phyloP scores from a whole-genome alignment of 1,139 yeast species.

The Meyerozyma elateridarum region DNA sequence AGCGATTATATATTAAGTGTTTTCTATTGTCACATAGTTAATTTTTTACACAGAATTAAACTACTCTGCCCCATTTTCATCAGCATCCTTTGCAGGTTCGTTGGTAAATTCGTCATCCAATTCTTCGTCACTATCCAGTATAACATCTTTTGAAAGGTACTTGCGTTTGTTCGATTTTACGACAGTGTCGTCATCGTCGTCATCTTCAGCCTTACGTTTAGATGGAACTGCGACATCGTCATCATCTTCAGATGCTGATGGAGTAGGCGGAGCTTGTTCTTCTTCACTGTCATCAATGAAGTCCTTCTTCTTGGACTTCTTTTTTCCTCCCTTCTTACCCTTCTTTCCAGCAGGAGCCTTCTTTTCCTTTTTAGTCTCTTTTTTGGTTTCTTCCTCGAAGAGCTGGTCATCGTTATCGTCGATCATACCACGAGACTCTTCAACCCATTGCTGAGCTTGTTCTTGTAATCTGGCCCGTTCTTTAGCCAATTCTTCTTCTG shows the following conservation, averaged over 20 bases:
- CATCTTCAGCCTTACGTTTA: constrained; percentile 19
- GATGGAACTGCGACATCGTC: constrained; percentile 9
- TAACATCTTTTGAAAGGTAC: constrained; percentile 43
- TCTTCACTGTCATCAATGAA: constrained; percentile 20
- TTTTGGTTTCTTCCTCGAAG: constrained; percentile 25
- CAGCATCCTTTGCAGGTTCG: constrained; percentile 16
- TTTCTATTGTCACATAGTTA: background rate
- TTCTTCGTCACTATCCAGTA: constrained; percentile 53
- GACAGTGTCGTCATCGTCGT: constrained; percentile 12
- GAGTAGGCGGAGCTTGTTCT: constrained; percentile 12
- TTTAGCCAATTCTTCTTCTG: constrained; percentile 52
- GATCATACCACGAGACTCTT: constrained; percentile 41
- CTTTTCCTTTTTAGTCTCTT: constrained; percentile 17
- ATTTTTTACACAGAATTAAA: background rate
- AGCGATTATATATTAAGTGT: constrained; percentile 4
- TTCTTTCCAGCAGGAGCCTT: constrained; percentile 15
- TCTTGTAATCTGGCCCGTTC: constrained; percentile 72
- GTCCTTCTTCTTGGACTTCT: constrained; percentile 16
- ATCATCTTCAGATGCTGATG: constrained; percentile 13
- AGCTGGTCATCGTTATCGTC: constrained; percentile 30
- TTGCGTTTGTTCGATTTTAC: constrained; percentile 21
- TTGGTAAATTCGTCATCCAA: constrained; percentile 25
- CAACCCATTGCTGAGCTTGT: constrained; percentile 81
- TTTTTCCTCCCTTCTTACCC: constrained; percentile 11
- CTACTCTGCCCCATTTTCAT: constrained; percentile 11